These are phyloP conservation scores for Stachybotrys echinatus DNA, from an alignment of 2,329 filamentous ascomycete genomes.

Conservation along the genomic window DNA sequence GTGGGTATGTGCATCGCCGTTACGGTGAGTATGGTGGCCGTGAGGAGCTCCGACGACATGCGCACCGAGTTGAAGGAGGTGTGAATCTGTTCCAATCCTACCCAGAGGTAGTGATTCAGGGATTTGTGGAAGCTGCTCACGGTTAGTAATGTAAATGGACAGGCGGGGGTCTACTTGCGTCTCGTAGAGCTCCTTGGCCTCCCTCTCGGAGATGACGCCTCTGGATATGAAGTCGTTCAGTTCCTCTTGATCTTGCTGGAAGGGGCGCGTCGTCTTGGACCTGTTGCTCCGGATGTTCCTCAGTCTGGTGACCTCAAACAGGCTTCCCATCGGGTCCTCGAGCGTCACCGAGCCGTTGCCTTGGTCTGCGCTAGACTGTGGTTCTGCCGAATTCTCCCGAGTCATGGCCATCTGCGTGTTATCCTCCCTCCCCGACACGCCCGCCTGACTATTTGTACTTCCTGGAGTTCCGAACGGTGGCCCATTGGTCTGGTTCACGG, in stretches of 20 bases:
- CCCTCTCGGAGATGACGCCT: slow-evolving; percentile 8
- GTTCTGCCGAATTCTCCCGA: too few relatives aligned
- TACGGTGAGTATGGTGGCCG: slow-evolving; percentile 51
- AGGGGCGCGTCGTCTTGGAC: slow-evolving; percentile 8
- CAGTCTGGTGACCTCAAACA: slow-evolving; percentile 10
- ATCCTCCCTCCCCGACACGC: too few relatives aligned
- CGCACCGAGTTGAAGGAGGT: too few relatives aligned
- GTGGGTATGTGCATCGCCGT: slow-evolving; percentile 54
- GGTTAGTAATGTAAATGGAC: not conserved
- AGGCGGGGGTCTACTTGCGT: slow-evolving; percentile 2
- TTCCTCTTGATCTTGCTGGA: slow-evolving; percentile 7
- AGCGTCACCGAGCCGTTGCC: slow-evolving; percentile 8
- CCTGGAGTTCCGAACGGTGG: too few relatives aligned
- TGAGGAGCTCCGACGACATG: too few relatives aligned
- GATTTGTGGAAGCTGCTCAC: slow-evolving; percentile 7
- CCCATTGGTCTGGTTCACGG: too few relatives aligned
- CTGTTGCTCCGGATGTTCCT: slow-evolving; percentile 11
- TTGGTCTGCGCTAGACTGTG: too few relatives aligned
- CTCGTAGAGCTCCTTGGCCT: slow-evolving; percentile 10
- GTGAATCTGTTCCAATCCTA: too few relatives aligned
- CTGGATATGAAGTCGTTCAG: slow-evolving; percentile 10
- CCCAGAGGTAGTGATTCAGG: slow-evolving; percentile 11
- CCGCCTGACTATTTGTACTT: too few relatives aligned
- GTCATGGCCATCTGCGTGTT: too few relatives aligned
- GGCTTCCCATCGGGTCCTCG: slow-evolving; percentile 10